Conservation (phyloP, 495 filamentous ascomycete species). For the Neurospora hispaniola region DNA sequence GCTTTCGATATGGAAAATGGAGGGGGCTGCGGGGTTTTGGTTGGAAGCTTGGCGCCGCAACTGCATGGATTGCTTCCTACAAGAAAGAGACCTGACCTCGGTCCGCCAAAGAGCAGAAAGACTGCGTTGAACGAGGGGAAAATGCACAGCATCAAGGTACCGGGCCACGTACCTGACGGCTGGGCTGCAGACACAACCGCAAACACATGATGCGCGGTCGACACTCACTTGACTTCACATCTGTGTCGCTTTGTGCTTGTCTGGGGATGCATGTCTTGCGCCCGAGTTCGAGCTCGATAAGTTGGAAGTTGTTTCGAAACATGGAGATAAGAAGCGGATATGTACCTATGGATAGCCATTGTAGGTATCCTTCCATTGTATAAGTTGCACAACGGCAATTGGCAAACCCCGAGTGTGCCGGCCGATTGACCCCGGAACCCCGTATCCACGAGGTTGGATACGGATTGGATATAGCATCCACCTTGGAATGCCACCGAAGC, state of each 20-base stretch:
- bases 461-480: neutral
- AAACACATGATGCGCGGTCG: neutral
- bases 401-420: neutral
- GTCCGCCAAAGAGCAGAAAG: neutral
- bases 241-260: neutral
- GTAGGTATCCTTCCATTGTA: neutral
- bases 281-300: neutral
- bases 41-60: neutral
- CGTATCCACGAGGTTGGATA: neutral
- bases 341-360: no score
- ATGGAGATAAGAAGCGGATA: neutral
- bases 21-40: neutral
- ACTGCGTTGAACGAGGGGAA: neutral
- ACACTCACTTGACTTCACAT: neutral
- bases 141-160: neutral
- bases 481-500: neutral
- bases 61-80: neutral
- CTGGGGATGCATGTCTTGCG: neutral
- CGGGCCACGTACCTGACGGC: neutral
- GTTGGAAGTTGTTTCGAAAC: neutral
- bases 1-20: neutral
- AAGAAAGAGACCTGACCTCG: neutral
- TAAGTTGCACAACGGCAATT: neutral
- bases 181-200: neutral
- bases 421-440: neutral